A percentile compares a stretch with the other conserved stretches of the same genome.
Evolutionary conservation across 108 stramenopile genomes (phyloP).

Genomic region (Nitzschia sp.): DNA sequence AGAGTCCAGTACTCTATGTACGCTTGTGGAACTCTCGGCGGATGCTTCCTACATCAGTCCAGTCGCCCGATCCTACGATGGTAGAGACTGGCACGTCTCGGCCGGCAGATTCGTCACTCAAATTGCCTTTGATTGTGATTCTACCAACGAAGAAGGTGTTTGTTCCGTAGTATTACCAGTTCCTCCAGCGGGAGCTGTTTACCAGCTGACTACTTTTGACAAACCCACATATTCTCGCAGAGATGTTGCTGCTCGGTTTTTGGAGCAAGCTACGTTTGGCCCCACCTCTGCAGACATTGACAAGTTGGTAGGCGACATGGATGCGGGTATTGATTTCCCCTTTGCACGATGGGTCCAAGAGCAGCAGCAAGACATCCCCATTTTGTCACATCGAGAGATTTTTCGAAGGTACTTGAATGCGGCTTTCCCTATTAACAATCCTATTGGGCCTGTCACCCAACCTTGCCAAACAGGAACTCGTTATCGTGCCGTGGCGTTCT

Average conservation of each 20-base stretch:
- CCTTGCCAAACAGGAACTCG: constrained; percentile 4
- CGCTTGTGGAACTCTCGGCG: too few species aligned
- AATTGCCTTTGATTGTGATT: background rate
- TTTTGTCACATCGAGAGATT: background rate
- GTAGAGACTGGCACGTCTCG: constrained; percentile 56
- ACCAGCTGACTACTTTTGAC: background rate
- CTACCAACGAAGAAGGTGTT: background rate
- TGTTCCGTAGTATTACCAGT: background rate
- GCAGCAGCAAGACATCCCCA: background rate
- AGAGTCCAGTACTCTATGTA: too few species aligned
- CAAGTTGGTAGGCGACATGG: background rate
- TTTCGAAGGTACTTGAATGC: background rate
- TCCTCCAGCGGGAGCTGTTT: background rate
- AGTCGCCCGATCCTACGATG: constrained; percentile 64
- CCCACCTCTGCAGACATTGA: constrained; percentile 19
- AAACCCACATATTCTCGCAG: background rate
- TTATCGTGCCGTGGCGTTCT: background rate
- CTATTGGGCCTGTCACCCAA: constrained; percentile 55
- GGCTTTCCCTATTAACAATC: constrained; percentile 37
- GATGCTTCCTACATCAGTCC: constrained; percentile 21
- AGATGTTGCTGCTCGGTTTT: constrained; percentile 41
- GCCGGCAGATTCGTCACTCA: constrained; percentile 26
- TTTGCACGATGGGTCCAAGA: background rate
- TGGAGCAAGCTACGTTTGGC: constrained; percentile 72
- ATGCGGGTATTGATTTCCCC: too few species aligned